Evolutionary conservation across 176 grass and related monocot genomes (phyloP).

Genomic region (Triticum dicoccoides): DNA sequence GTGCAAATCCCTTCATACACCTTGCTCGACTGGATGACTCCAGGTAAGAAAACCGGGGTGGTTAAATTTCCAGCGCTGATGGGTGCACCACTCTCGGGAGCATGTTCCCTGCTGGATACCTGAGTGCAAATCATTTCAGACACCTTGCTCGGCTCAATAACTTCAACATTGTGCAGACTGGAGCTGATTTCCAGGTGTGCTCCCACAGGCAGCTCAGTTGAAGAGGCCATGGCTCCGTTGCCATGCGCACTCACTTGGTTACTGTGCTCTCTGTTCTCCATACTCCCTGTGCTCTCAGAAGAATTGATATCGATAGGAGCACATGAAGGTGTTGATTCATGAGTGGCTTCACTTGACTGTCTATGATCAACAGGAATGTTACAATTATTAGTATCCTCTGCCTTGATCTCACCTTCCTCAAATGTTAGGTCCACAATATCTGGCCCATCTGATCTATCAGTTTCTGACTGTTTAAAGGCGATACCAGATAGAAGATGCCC

Average conservation of each 20-base stretch:
- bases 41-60: constrained; percentile 12
- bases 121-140: neutral
- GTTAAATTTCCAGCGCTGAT: constrained; percentile 12
- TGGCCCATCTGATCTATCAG: constrained; percentile 20
- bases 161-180: constrained; percentile 23
- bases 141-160: neutral
- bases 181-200: constrained; percentile 12
- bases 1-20: neutral
- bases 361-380: constrained; percentile 23
- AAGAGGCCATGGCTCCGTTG: constrained; percentile 6
- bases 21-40: constrained; percentile 1
- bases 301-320: constrained; percentile 37
- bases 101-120: neutral
- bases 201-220: constrained; percentile 9
- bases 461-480: constrained; percentile 1
- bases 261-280: constrained; percentile 19
- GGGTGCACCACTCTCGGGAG: neutral
- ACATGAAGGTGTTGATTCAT: constrained; percentile 30
- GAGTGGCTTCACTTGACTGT: constrained; percentile 5
- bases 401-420: constrained; percentile 36
- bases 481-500: constrained; percentile 18
- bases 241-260: constrained; percentile 16
- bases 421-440: constrained; percentile 21
- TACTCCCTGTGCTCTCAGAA: constrained; percentile 31
- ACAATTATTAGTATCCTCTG: constrained; percentile 27